Evolutionary conservation across 495 filamentous ascomycete species (phyloP), one percentile per base, ranked within the genome.

Genomic region (Neurospora hispaniola): DNA sequence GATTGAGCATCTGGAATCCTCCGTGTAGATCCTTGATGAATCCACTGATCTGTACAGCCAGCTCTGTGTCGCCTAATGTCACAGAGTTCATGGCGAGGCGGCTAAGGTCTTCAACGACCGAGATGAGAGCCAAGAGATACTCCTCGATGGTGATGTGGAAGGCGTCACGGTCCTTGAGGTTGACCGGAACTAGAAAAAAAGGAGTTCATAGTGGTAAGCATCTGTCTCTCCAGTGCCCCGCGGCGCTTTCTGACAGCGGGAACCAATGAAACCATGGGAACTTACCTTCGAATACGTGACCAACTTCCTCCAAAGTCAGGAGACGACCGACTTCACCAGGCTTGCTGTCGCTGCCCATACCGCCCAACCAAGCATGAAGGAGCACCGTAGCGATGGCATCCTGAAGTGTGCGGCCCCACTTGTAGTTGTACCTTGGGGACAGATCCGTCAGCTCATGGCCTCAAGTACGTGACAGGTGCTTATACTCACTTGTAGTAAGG

Each of bases 101-200:
- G 69, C 92, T 87, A 79, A 99, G 88, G 81, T 99, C 96, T 75
- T 98, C 94, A 72, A 96, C 90, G 73, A 98, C 90, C 48, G 88
- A 86, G 69, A 95, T 93, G 54, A 98, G 85, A 9, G 92, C 90
- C 62, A 94, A 90, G 4, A 99, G 89, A 81, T 99, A 99, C 80
- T 99, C 96, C 82, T 99, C 96, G 78, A 97, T 94, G 40, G 94
- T 95, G 73, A 99, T 84, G 79, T 98, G 96, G 87, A 99, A 99
- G 38, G 89, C 87, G 81, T 98, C 96, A 74, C 87, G 80, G 74
- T 93, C 92, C 81, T 97, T 97, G 75, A 98, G 88, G 79, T 97
- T 98, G 75, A 97, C 90, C 31, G 96, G 96, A n/a, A 98, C 96
- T 97, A 42, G 14, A 20, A 48, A 20, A 48, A 42, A 16, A 16